Evolutionary conservation across 257 asterid species (phyloP).

Genomic region (Striga asiatica): DNA sequence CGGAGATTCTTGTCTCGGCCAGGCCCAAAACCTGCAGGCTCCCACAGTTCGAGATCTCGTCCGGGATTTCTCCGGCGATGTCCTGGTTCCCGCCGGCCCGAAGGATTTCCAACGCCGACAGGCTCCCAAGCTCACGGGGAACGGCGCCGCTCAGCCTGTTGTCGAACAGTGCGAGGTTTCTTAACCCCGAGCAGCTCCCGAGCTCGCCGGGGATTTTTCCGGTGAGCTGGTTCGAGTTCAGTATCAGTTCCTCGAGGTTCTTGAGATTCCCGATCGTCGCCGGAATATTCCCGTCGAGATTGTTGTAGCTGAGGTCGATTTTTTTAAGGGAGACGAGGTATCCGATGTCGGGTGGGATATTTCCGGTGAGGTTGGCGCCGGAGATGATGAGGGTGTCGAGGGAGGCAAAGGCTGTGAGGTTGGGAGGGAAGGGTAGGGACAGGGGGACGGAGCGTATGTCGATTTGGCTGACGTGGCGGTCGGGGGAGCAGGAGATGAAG

Average conservation of each 20-base stretch:
- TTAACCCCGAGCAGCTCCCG: slow-evolving; percentile 34
- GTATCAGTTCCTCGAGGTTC: slow-evolving; percentile 37
- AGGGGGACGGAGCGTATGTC: slow-evolving; percentile 33
- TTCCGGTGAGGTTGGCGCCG: slow-evolving; percentile 61
- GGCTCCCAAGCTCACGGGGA: slow-evolving; percentile 42
- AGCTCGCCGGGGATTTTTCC: slow-evolving; percentile 49
- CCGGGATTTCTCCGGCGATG: slow-evolving; percentile 49
- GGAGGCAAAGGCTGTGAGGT: slow-evolving; percentile 39
- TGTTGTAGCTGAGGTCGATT: slow-evolving; percentile 48
- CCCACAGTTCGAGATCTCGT: slow-evolving; percentile 42
- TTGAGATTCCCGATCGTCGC: slow-evolving; percentile 34
- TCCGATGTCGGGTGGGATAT: slow-evolving; percentile 49
- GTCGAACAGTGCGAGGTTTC: slow-evolving; percentile 38
- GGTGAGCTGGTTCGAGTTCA: slow-evolving; percentile 44
- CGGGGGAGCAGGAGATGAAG: slow-evolving; percentile 35
- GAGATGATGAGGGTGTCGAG: slow-evolving; percentile 43
- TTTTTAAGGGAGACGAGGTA: slow-evolving; percentile 30
- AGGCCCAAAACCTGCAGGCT: slow-evolving; percentile 47
- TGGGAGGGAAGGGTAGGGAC: slow-evolving; percentile 45
- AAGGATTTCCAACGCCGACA: slow-evolving; percentile 29
- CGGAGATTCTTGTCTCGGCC: slow-evolving; percentile 64
- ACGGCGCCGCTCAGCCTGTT: slow-evolving; percentile 49
- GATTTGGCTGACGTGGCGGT: slow-evolving; percentile 31
- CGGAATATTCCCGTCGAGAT: slow-evolving; percentile 45
- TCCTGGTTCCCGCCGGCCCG: slow-evolving; percentile 68